These are phyloP conservation scores for Mesembryanthemum crystallinum DNA, from an alignment of 148 eudicot genomes.

Conservation along the genomic window DNA sequence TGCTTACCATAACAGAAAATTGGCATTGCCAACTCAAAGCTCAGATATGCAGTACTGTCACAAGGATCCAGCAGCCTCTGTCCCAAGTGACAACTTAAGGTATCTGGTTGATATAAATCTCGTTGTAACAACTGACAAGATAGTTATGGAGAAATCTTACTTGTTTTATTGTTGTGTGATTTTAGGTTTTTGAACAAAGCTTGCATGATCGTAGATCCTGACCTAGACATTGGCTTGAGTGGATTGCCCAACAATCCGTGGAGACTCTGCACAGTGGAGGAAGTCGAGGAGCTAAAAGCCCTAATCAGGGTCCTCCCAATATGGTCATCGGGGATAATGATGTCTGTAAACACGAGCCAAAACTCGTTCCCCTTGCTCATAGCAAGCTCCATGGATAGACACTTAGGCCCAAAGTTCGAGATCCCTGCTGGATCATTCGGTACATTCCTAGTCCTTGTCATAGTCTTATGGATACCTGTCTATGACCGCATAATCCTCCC, in stretches of 20 bases:
- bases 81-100: conserved; percentile 61
- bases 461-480: conserved; percentile 55
- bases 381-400: conserved; percentile 74
- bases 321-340: conserved; percentile 73
- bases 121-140: no score
- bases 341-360: conserved; percentile 54
- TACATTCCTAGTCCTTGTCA: conserved; percentile 50
- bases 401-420: conserved; percentile 51
- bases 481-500: conserved; percentile 76
- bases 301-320: conserved; percentile 62
- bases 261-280: conserved; percentile 61
- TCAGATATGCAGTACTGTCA: conserved; percentile 35
- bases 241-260: conserved; percentile 49
- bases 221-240: conserved; percentile 40
- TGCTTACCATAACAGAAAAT: conserved; percentile 49
- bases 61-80: conserved; percentile 33
- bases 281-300: conserved; percentile 73
- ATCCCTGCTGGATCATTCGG: conserved; percentile 78
- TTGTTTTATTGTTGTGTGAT: background rate
- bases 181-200: conserved; percentile 73
- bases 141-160: background rate
- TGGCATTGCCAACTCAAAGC: conserved; percentile 26
- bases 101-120: conserved; percentile 13
- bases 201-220: conserved; percentile 51
- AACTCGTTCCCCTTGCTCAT: conserved; percentile 49